phyloP scores from a whole-genome alignment of 2,329 filamentous ascomycete genomes.

The Aspergillus sp. region DNA sequence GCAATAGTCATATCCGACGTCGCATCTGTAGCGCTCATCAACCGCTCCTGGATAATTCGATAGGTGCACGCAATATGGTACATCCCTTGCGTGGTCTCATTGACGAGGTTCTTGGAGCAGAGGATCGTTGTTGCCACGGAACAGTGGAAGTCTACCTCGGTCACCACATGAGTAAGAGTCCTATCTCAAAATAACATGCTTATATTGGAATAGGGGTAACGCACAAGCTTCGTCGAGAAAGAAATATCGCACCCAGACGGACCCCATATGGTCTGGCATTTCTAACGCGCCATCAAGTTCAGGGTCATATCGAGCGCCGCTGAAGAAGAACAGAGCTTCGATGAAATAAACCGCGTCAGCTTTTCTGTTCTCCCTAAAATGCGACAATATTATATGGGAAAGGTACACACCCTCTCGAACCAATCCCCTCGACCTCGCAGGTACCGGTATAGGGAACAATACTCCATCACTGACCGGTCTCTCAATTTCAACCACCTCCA shows the following conservation, averaged over 20 bases:
- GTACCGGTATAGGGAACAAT: neutral
- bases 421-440: neutral
- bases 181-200: no score
- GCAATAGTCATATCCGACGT: constrained; percentile 7
- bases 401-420: constrained; percentile 1
- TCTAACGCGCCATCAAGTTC: constrained; percentile 1
- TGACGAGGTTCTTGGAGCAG: neutral
- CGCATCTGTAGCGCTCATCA: neutral
- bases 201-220: neutral
- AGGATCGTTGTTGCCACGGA: constrained; percentile 2
- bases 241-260: constrained; percentile 1
- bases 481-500: neutral
- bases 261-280: neutral
- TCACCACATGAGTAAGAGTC: neutral
- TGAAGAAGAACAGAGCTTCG: constrained; percentile 2
- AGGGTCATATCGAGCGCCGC: neutral
- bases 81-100: neutral
- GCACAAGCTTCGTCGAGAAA: constrained; percentile 6
- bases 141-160: constrained; percentile 1
- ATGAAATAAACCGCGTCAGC: neutral
- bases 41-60: neutral
- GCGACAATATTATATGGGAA: neutral
- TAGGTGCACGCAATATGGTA: constrained; percentile 6
- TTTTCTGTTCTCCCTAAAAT: no score
- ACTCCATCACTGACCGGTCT: neutral